Evolutionary conservation across 2,329 filamentous ascomycete species (phyloP), one percentile per base, ranked within the genome.

Genomic region (Xylaria sp.): DNA sequence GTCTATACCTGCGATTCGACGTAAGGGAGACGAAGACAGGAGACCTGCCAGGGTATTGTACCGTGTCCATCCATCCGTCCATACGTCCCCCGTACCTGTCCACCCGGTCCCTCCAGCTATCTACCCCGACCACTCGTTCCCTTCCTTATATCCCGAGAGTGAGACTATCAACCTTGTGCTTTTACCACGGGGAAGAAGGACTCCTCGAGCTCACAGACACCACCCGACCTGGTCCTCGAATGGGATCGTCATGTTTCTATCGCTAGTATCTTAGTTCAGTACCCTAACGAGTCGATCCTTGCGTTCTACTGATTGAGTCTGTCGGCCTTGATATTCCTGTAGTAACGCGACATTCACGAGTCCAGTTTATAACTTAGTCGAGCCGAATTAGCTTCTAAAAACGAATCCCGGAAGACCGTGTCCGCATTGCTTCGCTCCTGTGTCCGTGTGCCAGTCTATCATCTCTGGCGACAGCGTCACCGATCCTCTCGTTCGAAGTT

Each of bases 91-190:
- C 67, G 59, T 70, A 67, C 63, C 66, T 66, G 43, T 51, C 58
- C 52, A 68, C 52, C 67, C 49, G 67, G 28, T 28, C 28, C 28
- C 28, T 66, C 60, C 67, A 56, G 58, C 64, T 69, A 65, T 67
- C 67, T 64, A 64, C 67, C 64, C 67, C 64, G 43, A 65, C 69
- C 57, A 65, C 58, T 67, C 64, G 64, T 62, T 69, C 69, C 62
- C 62, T 65, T 63, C 63, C 58, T 68, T 70, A 70, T 71, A 67
- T 67, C 57, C 64, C 69, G 67, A 62, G 61, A 62, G 64, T 65
- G 61, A 71, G 70, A 71, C 64, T 63, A 56, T 71, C 64, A 31
- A 65, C 60, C 54, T 41, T 71, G 67, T 71, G 69, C 62, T 62
- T 56, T 51, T 43, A 56, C 61, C 56, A 31, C 52, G 43, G 49